Evolutionary conservation across 2,329 filamentous ascomycete species (phyloP).

Genomic region (Septoria petroselini): DNA sequence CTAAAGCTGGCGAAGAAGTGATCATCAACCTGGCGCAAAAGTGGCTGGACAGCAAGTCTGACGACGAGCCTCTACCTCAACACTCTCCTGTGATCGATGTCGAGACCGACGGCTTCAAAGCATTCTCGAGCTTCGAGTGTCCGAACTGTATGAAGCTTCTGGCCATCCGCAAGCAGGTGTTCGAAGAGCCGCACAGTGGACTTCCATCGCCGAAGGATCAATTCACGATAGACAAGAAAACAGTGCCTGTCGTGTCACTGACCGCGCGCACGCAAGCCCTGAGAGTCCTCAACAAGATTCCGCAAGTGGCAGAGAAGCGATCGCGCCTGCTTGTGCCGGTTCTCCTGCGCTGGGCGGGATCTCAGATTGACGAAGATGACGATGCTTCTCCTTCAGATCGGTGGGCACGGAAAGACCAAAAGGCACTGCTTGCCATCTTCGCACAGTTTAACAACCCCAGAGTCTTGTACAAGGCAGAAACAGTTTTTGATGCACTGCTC

Average conservation of each 20-base stretch:
- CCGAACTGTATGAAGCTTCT: conserved; percentile 65
- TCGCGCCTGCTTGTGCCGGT: conserved; percentile 83
- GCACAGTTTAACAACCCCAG: conserved; percentile 81
- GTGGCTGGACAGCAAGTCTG: conserved; percentile 63
- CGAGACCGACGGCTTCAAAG: conserved; percentile 33
- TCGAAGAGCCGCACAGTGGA: conserved; percentile 48
- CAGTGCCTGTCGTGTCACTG: conserved; percentile 21
- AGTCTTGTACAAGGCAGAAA: conserved; percentile 72
- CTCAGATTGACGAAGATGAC: conserved; percentile 38
- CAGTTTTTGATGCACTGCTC: conserved; percentile 73
- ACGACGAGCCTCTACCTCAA: conserved; percentile 8
- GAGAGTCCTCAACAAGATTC: conserved; percentile 69
- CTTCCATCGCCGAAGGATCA: conserved; percentile 22
- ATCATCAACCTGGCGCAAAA: conserved; percentile 70
- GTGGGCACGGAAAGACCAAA: conserved; percentile 78
- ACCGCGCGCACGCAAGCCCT: conserved; percentile 67
- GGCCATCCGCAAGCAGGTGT: conserved; percentile 51
- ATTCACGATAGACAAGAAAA: conserved; percentile 19
- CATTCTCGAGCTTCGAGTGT: conserved; percentile 77
- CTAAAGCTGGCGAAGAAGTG: conserved; percentile 67
- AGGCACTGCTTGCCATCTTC: conserved; percentile 77
- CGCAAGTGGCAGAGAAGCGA: conserved; percentile 76
- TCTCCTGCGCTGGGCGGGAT: conserved; percentile 74
- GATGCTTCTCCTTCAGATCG: conserved; percentile 23
- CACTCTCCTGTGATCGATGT: conserved; percentile 19